Evolutionary conservation across 2,329 filamentous ascomycete species (phyloP), one percentile per base, ranked within the genome.

Genomic region (Aspergillus fructus): DNA sequence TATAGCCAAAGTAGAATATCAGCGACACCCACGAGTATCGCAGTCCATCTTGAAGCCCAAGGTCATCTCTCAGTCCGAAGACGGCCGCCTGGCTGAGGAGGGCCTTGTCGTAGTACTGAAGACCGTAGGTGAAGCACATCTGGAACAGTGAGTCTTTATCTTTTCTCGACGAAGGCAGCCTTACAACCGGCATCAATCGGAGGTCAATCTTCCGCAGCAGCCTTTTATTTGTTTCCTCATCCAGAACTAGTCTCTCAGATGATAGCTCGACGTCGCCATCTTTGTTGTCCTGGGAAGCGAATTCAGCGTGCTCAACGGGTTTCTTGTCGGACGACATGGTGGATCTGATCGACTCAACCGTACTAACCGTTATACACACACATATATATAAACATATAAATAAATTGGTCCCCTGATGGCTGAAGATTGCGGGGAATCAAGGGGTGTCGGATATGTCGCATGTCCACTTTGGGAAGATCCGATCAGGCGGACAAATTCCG

Each of bases 91-190:
- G 58, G 30, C 58, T 58, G 33, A 60, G 55, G 12, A 60, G 30
- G 8, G 58, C 58, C 24, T 60, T 60, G 51, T 60, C 58, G 43
- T 60, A 60, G 47, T 57, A 60, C 33, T 60, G 58, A 7, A 60
- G 58, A 2, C 50, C 58, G 24, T 60, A 60, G 3, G 58, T 60
- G 47, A 55, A 48, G 40, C 58, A 60, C 58, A 60, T 58, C 58
- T 60, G 41, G 3, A n/a, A 5, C 34, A 12, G 24, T 30, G 2
- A 42, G n/a, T 4, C 24, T 5, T 27, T n/a, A 3, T 27, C 23
- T 41, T n/a, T 41, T 15, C 12, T n/a, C 23, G n/a, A 21, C 8
- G 9, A 30, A 30, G 15, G 5, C 11, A 30, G 24, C 24, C 56
- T 49, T 48, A 59, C 56, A 46, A 59, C 56, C 7, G 52, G 56